A percentile compares a stretch with the other conserved stretches of the same genome.
These are phyloP conservation scores for Choiromyces venosus DNA, from an alignment of 495 filamentous ascomycete species.

Conservation along the genomic window DNA sequence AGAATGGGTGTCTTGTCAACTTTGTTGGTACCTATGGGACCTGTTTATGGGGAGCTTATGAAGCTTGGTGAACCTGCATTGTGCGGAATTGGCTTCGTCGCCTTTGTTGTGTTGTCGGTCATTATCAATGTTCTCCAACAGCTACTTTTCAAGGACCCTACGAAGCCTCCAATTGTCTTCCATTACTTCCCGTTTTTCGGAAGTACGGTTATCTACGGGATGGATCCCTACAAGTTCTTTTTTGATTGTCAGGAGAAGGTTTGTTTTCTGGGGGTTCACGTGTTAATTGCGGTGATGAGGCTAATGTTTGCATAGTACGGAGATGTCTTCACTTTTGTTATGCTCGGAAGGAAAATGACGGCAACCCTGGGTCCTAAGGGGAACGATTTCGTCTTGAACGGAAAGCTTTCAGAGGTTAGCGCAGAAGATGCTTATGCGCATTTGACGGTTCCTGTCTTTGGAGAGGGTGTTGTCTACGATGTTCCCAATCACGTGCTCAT, in stretches of 20 bases:
- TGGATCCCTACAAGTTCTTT: constrained; percentile 78
- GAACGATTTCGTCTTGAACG: constrained; percentile 83
- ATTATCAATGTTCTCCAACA: constrained; percentile 64
- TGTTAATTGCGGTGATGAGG: background rate
- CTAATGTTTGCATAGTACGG: constrained; percentile 54
- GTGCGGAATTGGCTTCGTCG: constrained; percentile 38
- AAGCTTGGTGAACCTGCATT: constrained; percentile 45
- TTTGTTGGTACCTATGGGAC: constrained; percentile 30
- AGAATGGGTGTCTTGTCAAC: constrained; percentile 36
- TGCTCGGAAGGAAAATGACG: constrained; percentile 69
- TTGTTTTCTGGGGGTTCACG: constrained; percentile 2
- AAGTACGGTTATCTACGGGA: constrained; percentile 73
- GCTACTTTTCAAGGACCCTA: constrained; percentile 62
- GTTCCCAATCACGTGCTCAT: constrained; percentile 80
- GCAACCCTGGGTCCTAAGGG: constrained; percentile 71
- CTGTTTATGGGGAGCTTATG: constrained; percentile 43
- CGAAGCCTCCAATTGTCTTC: constrained; percentile 75
- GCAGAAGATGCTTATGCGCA: constrained; percentile 78
- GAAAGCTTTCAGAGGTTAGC: constrained; percentile 71
- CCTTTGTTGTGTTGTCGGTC: constrained; percentile 53
- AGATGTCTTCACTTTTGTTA: constrained; percentile 72
- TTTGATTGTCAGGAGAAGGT: constrained; percentile 65
- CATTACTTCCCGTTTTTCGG: constrained; percentile 78
- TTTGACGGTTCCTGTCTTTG: constrained; percentile 80
- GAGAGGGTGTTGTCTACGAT: constrained; percentile 80